phyloP scores from a whole-genome alignment of 1,139 yeast genomes.

The Debaryomyces robertsiae region DNA sequence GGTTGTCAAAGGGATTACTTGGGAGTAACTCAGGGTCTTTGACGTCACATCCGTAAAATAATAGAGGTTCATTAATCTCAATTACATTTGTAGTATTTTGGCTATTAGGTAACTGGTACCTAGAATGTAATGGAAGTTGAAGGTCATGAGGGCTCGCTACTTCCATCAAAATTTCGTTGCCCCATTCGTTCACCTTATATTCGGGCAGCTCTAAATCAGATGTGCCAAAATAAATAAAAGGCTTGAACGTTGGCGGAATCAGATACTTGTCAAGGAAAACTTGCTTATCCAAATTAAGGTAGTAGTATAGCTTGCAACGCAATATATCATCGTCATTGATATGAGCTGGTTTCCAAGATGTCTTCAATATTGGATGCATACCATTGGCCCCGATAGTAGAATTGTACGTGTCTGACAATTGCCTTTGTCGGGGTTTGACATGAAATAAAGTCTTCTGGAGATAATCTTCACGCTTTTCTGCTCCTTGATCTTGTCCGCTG shows the following conservation, averaged over 20 bases:
- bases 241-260: conserved; percentile 27
- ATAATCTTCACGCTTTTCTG: conserved; percentile 15
- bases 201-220: conserved; percentile 47
- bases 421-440: conserved; percentile 45
- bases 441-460: conserved; percentile 45
- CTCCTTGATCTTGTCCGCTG: conserved; percentile 4
- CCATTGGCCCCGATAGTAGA: conserved; percentile 30
- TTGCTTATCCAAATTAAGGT: conserved; percentile 34
- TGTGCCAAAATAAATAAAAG: conserved; percentile 36
- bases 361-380: conserved; percentile 39
- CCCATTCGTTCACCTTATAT: conserved; percentile 44
- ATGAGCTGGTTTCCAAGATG: conserved; percentile 14
- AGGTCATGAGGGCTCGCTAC: conserved; percentile 2
- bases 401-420: conserved; percentile 13
- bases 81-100: conserved; percentile 13
- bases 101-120: conserved; percentile 38
- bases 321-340: conserved; percentile 30
- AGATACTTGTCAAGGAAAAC: conserved; percentile 48
- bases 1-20: conserved; percentile 43
- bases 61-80: conserved; percentile 24
- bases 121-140: conserved; percentile 35
- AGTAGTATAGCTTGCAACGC: conserved; percentile 37
- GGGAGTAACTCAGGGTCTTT: conserved; percentile 30
- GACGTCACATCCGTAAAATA: conserved; percentile 40
- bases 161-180: conserved; percentile 41